A percentile compares a stretch with the other conserved stretches of the same genome.
These are phyloP conservation scores for Fonsecaea pedrosoi DNA, from an alignment of 2,329 filamentous ascomycete genomes.

Conservation along the genomic window DNA sequence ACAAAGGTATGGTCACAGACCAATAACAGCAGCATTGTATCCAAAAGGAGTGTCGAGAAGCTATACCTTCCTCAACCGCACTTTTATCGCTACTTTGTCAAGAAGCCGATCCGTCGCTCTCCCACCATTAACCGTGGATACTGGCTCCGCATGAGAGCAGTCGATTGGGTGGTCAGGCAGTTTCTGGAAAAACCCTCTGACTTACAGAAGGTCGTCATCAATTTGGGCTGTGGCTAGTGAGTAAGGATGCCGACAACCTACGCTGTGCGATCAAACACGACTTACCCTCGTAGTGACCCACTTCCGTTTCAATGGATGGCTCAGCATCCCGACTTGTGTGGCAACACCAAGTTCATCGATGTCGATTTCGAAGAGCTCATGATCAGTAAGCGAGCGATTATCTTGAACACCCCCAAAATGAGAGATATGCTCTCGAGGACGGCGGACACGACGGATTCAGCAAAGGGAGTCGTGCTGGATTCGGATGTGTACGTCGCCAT, in stretches of 20 bases:
- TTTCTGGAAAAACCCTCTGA: conserved; percentile 68
- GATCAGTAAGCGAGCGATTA: conserved; percentile 39
- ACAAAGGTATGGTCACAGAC: conserved; percentile 59
- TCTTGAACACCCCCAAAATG: conserved; percentile 38
- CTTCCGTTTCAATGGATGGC: conserved; percentile 82
- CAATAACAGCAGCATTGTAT: conserved; percentile 90
- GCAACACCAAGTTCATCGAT: conserved; percentile 38
- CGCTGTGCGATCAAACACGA: not conserved
- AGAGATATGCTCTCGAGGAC: conserved; percentile 34
- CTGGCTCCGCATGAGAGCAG: conserved; percentile 81
- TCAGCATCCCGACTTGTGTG: conserved; percentile 62
- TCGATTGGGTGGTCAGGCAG: conserved; percentile 74
- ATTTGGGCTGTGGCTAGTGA: conserved; percentile 41
- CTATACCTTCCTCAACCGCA: conserved; percentile 83
- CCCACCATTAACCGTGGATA: conserved; percentile 91
- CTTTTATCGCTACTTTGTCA: conserved; percentile 87
- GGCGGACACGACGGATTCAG: not conserved
- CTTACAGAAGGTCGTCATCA: conserved; percentile 39
- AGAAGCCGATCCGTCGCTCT: conserved; percentile 80
- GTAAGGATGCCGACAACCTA: conserved; percentile 29
- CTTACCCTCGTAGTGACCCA: conserved; percentile 69
- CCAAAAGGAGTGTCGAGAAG: conserved; percentile 89
- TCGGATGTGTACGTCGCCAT: conserved; percentile 38
- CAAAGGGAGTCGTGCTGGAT: conserved; percentile 33
- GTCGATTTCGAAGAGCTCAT: conserved; percentile 40